Evolutionary conservation across 169 alveolate species (phyloP).

Genomic region (Cryptosporidium ryanae): DNA sequence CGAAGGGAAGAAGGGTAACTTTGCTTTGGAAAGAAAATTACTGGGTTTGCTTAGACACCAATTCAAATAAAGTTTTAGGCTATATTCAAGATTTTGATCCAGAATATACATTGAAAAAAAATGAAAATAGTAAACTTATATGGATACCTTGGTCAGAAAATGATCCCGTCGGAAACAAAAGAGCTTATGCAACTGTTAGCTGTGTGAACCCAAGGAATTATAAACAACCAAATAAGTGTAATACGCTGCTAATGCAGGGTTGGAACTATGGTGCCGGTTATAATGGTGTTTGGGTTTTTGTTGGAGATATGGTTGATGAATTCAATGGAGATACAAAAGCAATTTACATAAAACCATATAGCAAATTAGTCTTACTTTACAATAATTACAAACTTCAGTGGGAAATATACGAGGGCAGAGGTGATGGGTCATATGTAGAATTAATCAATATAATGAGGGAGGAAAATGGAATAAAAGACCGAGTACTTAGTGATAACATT

Average conservation of each 20-base stretch:
- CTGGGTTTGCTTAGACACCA: slow-evolving; percentile 56
- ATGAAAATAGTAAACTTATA: slow-evolving; percentile 6
- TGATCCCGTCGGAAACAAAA: slow-evolving; percentile 11
- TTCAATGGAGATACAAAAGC: slow-evolving; percentile 56
- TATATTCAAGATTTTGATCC: slow-evolving; percentile 64
- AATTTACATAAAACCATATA: slow-evolving; percentile 56
- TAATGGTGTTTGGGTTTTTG: slow-evolving; percentile 62
- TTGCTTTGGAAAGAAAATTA: slow-evolving; percentile 63
- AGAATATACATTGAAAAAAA: background rate
- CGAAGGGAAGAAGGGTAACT: slow-evolving; percentile 42
- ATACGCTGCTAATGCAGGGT: slow-evolving; percentile 58
- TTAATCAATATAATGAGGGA: slow-evolving; percentile 6
- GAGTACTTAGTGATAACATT: slow-evolving; percentile 27
- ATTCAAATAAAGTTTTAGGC: slow-evolving; percentile 39
- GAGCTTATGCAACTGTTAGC: slow-evolving; percentile 1
- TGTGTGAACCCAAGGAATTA: slow-evolving; percentile 1
- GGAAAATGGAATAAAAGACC: slow-evolving; percentile 29
- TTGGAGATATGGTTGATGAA: slow-evolving; percentile 31
- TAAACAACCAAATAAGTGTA: slow-evolving; percentile 14
- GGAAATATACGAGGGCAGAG: slow-evolving; percentile 57
- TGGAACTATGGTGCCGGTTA: slow-evolving; percentile 58
- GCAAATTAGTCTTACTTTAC: slow-evolving; percentile 35
- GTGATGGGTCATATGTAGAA: slow-evolving; percentile 19
- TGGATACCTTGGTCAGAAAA: slow-evolving; percentile 61
- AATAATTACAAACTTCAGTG: slow-evolving; percentile 54